Evolutionary conservation across 106 monocot species (phyloP).

Genomic region (Xerophyta viscosa): DNA sequence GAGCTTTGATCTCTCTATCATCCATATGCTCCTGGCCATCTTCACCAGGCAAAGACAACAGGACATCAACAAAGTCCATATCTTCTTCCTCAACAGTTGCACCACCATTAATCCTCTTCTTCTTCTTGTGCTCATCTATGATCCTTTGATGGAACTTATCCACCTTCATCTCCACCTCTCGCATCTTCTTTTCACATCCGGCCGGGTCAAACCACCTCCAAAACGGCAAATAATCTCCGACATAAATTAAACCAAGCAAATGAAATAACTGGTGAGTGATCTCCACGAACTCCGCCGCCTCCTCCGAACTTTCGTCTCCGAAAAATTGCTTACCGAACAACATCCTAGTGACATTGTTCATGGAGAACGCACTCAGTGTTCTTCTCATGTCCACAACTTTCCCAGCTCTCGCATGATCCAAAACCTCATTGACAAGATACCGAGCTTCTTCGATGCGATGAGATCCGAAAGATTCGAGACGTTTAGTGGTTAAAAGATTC

Average conservation of each 20-base stretch:
- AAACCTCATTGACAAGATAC: constrained; percentile 23
- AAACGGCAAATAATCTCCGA: constrained; percentile 71
- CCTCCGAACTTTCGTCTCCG: constrained; percentile 24
- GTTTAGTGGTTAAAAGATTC: constrained; percentile 64
- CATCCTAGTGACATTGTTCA: constrained; percentile 97
- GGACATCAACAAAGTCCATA: constrained; percentile 89
- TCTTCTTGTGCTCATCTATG: constrained; percentile 37
- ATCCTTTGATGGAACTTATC: constrained; percentile 84
- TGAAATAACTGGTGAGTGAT: constrained; percentile 77
- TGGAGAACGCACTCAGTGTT: constrained; percentile 64
- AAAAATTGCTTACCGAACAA: constrained; percentile 86
- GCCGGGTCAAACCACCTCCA: constrained; percentile 80
- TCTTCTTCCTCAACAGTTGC: constrained; percentile 18
- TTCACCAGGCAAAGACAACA: constrained; percentile 77
- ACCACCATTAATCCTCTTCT: constrained; percentile 4
- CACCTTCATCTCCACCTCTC: constrained; percentile 72
- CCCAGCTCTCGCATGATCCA: background rate
- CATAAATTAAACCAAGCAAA: constrained; percentile 55
- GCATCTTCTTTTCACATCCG: constrained; percentile 86
- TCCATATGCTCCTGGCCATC: constrained; percentile 72
- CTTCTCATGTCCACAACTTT: constrained; percentile 26
- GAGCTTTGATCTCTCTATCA: constrained; percentile 80
- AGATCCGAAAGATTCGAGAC: constrained; percentile 54
- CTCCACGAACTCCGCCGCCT: constrained; percentile 71
- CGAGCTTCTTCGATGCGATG: constrained; percentile 47